Evolutionary conservation across 1,284 basidiomycete species (phyloP), one percentile per base, ranked within the genome.

Genomic region (Vanrija pseudolonga): DNA sequence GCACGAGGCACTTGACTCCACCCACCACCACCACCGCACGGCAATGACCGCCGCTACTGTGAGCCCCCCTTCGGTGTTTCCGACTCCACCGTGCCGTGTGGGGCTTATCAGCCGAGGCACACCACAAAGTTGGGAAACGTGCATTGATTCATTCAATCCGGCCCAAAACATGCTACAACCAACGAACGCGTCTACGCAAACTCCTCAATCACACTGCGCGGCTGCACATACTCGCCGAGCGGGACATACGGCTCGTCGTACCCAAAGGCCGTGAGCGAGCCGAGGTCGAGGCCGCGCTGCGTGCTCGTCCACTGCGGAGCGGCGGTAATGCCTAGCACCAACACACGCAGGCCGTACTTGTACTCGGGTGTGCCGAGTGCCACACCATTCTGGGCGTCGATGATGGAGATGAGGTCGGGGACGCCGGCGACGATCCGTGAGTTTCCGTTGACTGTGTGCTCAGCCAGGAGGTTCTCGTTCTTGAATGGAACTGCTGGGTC

Each of bases 271-370:
- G 49, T 44, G 12, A 67, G 48, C 6, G 50, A 61, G 12, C 69
- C 72, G 3, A 71, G 23, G 24, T 79, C 78, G 39, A 84, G 68
- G 0, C 83, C 84, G 54, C 82, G 72, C 12, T 53, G 51, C 0
- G 81, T 78, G 19, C 69, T 61, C 11, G 82, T 83, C 83, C 84
- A 85, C 50, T 80, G 80, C 17, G 83, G 82, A 15, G 81, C 79
- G 8, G 80, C 82, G 19, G 81, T 81, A 32, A 84, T 76, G 12
- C 81, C 84, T 43, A 85, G 71, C 45, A 85, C 82, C 12, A 81
- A 72, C 9, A 83, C 83, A 28, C 81, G 78, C 40, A 83, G 68
- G 11, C 84, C 83, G 60, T 83, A 84, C 56, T 78, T 80, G 63
- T 79, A 80, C 52, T 81, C 79, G 9, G 75, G 79, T 3, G 79